Base-by-base conservation (phyloP, 1,284 basidiomycete species). In the Golubevia sp. region DNA sequence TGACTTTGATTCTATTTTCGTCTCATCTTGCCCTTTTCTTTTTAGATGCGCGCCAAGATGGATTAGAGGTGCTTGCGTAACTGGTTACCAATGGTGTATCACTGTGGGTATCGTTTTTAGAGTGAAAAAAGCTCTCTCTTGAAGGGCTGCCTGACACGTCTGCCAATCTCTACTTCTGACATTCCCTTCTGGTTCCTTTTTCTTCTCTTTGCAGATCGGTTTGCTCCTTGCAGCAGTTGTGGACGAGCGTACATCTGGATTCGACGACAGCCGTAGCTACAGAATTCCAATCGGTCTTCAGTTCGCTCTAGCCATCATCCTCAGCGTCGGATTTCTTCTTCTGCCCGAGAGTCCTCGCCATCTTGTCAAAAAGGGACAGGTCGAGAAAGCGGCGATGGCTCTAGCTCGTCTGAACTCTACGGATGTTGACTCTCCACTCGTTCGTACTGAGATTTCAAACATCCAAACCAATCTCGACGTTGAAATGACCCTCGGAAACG, bases 41-140 rank as follows among this genome's bases (percentile, higher is more conserved):
- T n/a, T n/a, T n/a, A n/a, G n/a, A 86, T 88, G 87, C 64, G 86
- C 88, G 5, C 90, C 91, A 56, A 89, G 90, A 81, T 90, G 89
- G 87, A 89, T 92, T 76, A 90, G 93, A 84, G 93, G 93, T 79
- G 90, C 91, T 56, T 87, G 94, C 77, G 92, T 94, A 53, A 88
- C 90, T 25, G 38, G 38, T 18, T 44, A 44, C 18, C 38, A 44
- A 44, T 44, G 11, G 13, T 44, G 38, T 44, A 44, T 44, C 38
- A 44, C 38, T 18, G 18, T 44, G 18, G 38, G 38, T 44, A n/a
- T n/a, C n/a, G n/a, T n/a, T n/a, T n/a, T n/a, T n/a, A n/a, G n/a
- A n/a, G n/a, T n/a, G n/a, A n/a, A n/a, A n/a, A n/a, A n/a, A n/a
- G n/a, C n/a, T n/a, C n/a, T n/a, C n/a, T n/a, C n/a, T n/a, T n/a